Base-by-base conservation (phyloP, 148 eudicot genomes). In the Vaccinium darrowii region DNA sequence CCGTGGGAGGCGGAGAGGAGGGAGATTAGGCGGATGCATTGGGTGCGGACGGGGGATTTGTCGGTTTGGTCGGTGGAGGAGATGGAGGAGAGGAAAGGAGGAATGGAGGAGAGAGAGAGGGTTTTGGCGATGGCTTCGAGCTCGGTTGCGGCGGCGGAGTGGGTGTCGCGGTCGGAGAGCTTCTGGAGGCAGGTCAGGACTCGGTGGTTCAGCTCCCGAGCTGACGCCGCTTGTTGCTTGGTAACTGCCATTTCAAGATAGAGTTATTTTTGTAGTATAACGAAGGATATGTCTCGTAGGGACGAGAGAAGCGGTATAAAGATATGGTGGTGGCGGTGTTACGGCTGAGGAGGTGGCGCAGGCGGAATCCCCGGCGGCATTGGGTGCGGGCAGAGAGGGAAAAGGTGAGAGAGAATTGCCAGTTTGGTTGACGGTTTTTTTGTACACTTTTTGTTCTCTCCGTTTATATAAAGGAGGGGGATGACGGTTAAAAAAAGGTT, bases 131-230 rank as follows among this genome's bases (percentile, higher is more conserved):
- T 94, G 33, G 91, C 84, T 21, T 94, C 94, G 43, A 97, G 92
- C 80, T 95, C 98, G 25, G 90, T 50, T 14, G 93, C 94, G 54
- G 99, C 99, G 16, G 93, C 86, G 57, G 95, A 53, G 65, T 91
- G 93, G 0, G 99, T 97, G 84, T 97, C 99, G 19, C 95, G 92
- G 81, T 97, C 99, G 88, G 99, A 93, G 84, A 97, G 93, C 76
- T 90, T 93, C 62, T 91, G 92, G 81, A 94, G 94, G 91, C 97
- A 94, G 25, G 94, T 90, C 39, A 93, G 94, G 8, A 95, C 89
- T 0, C 95, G 93, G 84, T 92, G 98, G 65, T 95, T 96, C 51
- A 96, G 90, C 72, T 93, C 98, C 58, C 95, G 96, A 71, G 95
- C 50, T 58, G 75, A 36, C 39, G 39, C 9, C 5, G 87, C 25